A percentile compares a stretch with the other conserved stretches of the same genome.
phyloP scores from a whole-genome alignment of 1,284 basidiomycete genomes.

The Moesziomyces sp. region DNA sequence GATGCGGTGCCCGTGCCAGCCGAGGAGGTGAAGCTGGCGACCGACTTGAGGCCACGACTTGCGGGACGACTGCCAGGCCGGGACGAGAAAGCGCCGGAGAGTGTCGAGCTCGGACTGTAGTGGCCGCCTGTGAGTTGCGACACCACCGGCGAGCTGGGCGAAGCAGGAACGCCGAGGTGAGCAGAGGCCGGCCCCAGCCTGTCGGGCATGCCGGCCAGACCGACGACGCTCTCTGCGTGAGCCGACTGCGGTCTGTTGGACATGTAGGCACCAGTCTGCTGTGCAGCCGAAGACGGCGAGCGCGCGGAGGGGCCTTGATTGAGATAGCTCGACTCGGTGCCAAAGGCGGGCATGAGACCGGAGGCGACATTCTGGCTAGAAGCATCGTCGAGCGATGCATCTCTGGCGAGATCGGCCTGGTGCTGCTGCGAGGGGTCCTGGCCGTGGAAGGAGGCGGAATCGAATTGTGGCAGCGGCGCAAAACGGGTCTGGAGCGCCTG shows the following conservation, averaged over 20 bases:
- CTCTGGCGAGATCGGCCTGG: slow-evolving; percentile 5
- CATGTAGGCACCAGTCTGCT: slow-evolving; percentile 1
- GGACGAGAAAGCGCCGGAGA: slow-evolving; percentile 50
- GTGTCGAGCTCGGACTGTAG: slow-evolving; percentile 46
- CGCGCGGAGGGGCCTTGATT: background rate
- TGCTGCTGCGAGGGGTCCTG: slow-evolving; percentile 19
- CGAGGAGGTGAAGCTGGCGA: slow-evolving; percentile 52
- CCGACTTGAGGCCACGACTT: slow-evolving; percentile 50
- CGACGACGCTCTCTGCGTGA: slow-evolving; percentile 17
- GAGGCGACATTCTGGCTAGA: slow-evolving; percentile 9
- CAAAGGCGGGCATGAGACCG: slow-evolving; percentile 44
- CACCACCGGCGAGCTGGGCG: slow-evolving; percentile 34
- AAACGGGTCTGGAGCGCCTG: slow-evolving; percentile 38
- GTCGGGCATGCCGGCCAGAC: slow-evolving; percentile 24
- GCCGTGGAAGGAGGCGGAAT: slow-evolving; percentile 23
- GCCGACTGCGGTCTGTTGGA: slow-evolving; percentile 9
- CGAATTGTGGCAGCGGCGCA: slow-evolving; percentile 34
- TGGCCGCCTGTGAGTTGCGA: slow-evolving; percentile 31
- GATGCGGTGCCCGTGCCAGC: slow-evolving; percentile 28
- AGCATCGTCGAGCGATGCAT: slow-evolving; percentile 6
- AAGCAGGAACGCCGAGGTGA: slow-evolving; percentile 35
- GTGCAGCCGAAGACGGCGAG: slow-evolving; percentile 1
- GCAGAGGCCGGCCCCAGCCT: slow-evolving; percentile 15
- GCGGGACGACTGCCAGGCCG: slow-evolving; percentile 46
- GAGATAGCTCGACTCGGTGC: slow-evolving; percentile 26